Evolutionary conservation across 2,329 filamentous ascomycete species (phyloP).

Genomic region (Periconia sp.): DNA sequence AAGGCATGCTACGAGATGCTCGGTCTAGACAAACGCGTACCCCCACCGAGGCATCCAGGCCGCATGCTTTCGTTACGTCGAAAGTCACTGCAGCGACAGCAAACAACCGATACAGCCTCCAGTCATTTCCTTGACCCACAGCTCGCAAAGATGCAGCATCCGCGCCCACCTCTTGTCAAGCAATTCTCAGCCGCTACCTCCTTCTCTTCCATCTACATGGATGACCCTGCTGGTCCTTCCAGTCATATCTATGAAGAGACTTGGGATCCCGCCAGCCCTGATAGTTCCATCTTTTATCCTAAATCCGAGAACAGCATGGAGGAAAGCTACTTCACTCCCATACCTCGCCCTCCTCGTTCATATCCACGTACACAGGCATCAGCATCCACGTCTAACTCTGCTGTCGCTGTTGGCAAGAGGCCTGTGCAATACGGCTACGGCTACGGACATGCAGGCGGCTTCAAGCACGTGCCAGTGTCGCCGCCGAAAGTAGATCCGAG

Average conservation of each 20-base stretch:
- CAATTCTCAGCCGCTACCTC: constrained; percentile 35
- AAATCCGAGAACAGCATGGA: constrained; percentile 16
- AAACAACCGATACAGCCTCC: constrained; percentile 24
- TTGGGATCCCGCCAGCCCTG: constrained; percentile 25
- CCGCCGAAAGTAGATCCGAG: constrained; percentile 21
- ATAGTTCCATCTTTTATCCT: constrained; percentile 26
- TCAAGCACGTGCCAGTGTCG: constrained; percentile 10
- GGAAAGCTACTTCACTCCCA: constrained; percentile 9
- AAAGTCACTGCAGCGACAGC: constrained; percentile 7
- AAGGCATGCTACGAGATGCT: constrained; percentile 45
- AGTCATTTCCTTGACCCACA: constrained; percentile 35
- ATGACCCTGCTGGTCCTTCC: constrained; percentile 29
- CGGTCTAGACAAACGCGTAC: constrained; percentile 29
- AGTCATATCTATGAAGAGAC: constrained; percentile 23
- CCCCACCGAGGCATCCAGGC: constrained; percentile 36
- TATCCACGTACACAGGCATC: constrained; percentile 12
- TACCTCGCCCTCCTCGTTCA: constrained; percentile 20
- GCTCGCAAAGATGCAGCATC: constrained; percentile 46
- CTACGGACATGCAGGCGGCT: constrained; percentile 14
- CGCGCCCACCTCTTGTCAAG: constrained; percentile 28
- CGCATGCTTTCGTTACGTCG: constrained; percentile 32
- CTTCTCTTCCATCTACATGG: constrained; percentile 41
- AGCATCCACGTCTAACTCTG: constrained; percentile 1
- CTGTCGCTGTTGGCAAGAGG: constrained; percentile 22
- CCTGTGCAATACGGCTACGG: constrained; percentile 24